Percentiles rank a stretch among this genome's conserved stretches.
These are phyloP conservation scores for Mycena olivaceomarginata DNA, from an alignment of 768 basidiomycete species.

Conservation along the genomic window DNA sequence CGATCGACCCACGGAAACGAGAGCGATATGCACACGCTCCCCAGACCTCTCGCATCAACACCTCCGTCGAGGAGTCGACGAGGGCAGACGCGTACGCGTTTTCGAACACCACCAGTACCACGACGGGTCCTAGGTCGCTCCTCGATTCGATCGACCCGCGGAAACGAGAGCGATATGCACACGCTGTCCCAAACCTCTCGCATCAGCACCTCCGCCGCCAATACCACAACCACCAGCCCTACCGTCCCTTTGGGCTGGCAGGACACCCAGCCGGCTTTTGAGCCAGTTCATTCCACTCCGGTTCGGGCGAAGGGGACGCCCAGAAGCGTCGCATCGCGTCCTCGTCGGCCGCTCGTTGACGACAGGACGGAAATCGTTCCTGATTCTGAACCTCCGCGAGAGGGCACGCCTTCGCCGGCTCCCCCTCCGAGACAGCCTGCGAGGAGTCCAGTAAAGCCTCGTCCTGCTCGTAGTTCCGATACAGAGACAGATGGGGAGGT, in stretches of 20 bases:
- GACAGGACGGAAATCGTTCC: conserved; percentile 72
- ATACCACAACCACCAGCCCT: neutral
- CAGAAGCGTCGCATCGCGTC: conserved; percentile 8
- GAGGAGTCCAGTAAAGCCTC: conserved; percentile 34
- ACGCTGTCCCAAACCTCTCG: conserved; percentile 16
- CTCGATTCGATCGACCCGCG: conserved; percentile 21
- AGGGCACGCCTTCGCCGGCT: conserved; percentile 30
- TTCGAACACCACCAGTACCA: conserved; percentile 14
- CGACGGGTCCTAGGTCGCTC: conserved; percentile 24
- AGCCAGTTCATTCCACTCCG: conserved; percentile 6
- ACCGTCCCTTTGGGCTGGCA: conserved; percentile 32
- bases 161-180: conserved; percentile 38
- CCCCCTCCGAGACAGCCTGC: conserved; percentile 40
- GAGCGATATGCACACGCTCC: conserved; percentile 28
- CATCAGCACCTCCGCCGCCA: neutral
- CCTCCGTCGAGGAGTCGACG: neutral
- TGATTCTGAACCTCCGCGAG: conserved; percentile 76
- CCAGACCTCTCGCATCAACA: conserved; percentile 19
- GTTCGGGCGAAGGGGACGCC: neutral
- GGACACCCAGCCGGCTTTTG: conserved; percentile 43
- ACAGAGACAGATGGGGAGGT: conserved; percentile 34
- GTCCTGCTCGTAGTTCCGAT: conserved; percentile 16
- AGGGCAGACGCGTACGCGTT: neutral
- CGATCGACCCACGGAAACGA: conserved; percentile 28
- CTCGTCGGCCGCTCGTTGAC: conserved; percentile 26